These are phyloP conservation scores for Chlorella sp. DNA, from an alignment of 139 green algal genomes.

Conservation along the genomic window DNA sequence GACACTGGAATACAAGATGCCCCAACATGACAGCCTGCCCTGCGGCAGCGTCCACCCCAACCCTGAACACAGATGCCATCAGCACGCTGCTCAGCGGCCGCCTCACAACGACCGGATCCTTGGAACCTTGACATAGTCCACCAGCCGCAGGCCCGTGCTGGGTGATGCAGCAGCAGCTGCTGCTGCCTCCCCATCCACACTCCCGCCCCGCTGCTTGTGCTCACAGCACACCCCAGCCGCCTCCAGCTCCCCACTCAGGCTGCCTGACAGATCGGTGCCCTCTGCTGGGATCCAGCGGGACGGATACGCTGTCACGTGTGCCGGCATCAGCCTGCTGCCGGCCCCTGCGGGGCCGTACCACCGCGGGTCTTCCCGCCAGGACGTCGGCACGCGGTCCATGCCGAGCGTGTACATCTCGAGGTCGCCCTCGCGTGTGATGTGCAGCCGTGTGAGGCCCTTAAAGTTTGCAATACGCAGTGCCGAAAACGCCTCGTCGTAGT, in stretches of 20 bases:
- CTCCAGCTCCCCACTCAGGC: too few relatives aligned
- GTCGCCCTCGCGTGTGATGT: conserved; percentile 57
- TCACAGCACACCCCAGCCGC: too few relatives aligned
- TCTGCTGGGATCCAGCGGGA: conserved; percentile 21
- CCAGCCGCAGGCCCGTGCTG: too few relatives aligned
- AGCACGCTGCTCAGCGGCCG: too few relatives aligned
- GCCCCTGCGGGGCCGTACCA: conserved; percentile 55
- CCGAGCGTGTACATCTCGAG: conserved; percentile 60
- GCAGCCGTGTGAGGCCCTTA: conserved; percentile 76
- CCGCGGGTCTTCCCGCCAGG: conserved; percentile 69
- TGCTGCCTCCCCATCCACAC: not conserved
- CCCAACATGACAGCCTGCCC: too few relatives aligned
- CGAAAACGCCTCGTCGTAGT: conserved; percentile 77
- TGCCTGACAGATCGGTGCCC: too few relatives aligned
- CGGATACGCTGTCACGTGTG: conserved; percentile 8
- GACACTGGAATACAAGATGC: too few relatives aligned
- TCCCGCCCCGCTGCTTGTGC: not conserved
- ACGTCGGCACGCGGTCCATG: conserved; percentile 53
- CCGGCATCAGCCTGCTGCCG: conserved; percentile 7
- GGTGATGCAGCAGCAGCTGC: not conserved
- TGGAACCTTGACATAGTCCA: too few relatives aligned
- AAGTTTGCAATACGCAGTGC: conserved; percentile 59
- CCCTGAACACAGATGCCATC: too few relatives aligned
- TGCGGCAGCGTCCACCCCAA: too few relatives aligned
- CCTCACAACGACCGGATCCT: too few relatives aligned